Evolutionary conservation across 352 stramenopile genomes (phyloP).

Genomic region (Pythium pyrilobum): DNA sequence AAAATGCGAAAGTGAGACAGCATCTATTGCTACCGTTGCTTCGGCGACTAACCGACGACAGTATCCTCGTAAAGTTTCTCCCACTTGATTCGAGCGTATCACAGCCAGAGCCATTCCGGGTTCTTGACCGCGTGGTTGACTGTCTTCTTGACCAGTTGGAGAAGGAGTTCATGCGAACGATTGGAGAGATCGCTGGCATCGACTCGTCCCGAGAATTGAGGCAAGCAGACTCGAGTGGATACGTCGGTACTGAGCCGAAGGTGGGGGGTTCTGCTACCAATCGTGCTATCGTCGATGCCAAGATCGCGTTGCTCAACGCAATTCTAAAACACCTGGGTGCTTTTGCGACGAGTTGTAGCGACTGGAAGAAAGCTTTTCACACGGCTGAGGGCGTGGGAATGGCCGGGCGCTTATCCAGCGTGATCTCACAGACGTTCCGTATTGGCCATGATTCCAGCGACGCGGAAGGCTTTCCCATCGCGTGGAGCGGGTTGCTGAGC

Average conservation of each 20-base stretch:
- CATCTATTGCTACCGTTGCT: constrained; percentile 57
- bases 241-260: background rate
- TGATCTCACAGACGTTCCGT: background rate
- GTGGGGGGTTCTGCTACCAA: background rate
- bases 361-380: background rate
- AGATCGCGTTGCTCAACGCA: constrained; percentile 1
- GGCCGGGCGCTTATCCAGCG: background rate
- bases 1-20: constrained; percentile 20
- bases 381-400: background rate
- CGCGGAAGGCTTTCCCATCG: constrained; percentile 2
- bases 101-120: background rate
- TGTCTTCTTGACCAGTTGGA: constrained; percentile 2
- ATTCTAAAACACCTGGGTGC: constrained; percentile 18
- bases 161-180: constrained; percentile 5
- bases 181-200: constrained; percentile 2
- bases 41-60: constrained; percentile 60
- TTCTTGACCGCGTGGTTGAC: background rate
- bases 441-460: background rate
- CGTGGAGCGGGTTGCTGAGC: constrained; percentile 7
- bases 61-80: constrained; percentile 38
- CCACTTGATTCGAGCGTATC: constrained; percentile 1
- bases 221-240: background rate
- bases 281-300: background rate
- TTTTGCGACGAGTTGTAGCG: background rate
- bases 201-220: background rate